Percentiles rank a stretch among this genome's conserved stretches.
phyloP scores from a whole-genome alignment of 371 early-diverging fungal genomes.

The Syncephalastrum contaminatum region DNA sequence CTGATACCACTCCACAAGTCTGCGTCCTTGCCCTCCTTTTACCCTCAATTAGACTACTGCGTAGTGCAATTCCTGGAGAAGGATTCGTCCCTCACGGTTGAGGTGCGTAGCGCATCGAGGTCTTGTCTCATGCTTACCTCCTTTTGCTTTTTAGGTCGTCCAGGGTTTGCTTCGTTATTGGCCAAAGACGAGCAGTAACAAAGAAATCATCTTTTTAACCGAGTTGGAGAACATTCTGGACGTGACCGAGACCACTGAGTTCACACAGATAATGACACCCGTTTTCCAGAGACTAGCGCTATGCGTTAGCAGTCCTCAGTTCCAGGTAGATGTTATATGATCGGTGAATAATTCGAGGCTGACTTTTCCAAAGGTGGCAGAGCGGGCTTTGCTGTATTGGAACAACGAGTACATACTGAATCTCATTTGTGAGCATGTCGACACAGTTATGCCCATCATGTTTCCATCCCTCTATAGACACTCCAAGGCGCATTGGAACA shows the following conservation, averaged over 20 bases:
- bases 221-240: conserved; percentile 96
- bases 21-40: conserved; percentile 85
- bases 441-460: conserved; percentile 89
- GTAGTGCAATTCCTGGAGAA: conserved; percentile 98
- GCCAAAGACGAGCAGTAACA: conserved; percentile 97
- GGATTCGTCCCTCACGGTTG: conserved; percentile 87
- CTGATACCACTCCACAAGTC: conserved; percentile 96
- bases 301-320: conserved; percentile 94
- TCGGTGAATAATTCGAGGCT: background rate
- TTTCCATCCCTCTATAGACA: conserved; percentile 88
- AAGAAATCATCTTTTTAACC: conserved; percentile 97
- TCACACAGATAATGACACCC: conserved; percentile 83
- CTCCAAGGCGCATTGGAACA: conserved; percentile 96
- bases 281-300: conserved; percentile 88
- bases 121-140: background rate
- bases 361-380: conserved; percentile 70
- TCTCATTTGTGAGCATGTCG: conserved; percentile 87
- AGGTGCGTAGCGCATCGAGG: conserved; percentile 53
- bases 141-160: conserved; percentile 61
- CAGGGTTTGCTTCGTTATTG: conserved; percentile 89
- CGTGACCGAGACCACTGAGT: conserved; percentile 87
- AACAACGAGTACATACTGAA: conserved; percentile 96
- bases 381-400: conserved; percentile 96
- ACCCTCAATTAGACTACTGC: conserved; percentile 96
- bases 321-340: conserved; percentile 67